These are phyloP conservation scores for Rubia yunnanensis DNA, from an alignment of 257 asterid genomes.

Conservation along the genomic window DNA sequence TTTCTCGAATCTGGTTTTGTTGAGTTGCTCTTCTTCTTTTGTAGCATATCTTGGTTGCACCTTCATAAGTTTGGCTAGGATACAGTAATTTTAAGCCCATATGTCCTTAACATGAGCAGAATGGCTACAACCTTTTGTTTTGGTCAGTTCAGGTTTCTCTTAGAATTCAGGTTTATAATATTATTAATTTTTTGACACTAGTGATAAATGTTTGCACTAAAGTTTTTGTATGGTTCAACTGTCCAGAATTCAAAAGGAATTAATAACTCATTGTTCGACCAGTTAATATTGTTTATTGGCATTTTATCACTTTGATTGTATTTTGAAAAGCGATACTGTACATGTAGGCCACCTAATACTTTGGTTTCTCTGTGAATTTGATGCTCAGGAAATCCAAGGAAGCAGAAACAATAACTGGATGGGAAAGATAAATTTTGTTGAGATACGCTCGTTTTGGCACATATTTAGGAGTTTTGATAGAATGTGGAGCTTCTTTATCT, in stretches of 20 bases:
- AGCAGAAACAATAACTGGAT: slow-evolving; percentile 57
- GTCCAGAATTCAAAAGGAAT: not conserved
- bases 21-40: not conserved
- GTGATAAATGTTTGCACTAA: not conserved
- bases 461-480: slow-evolving; percentile 80
- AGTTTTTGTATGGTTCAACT: not conserved
- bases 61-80: not conserved
- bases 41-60: not conserved
- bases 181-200: not conserved
- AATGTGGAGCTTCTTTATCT: slow-evolving; percentile 93
- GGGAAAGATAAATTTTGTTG: slow-evolving; percentile 87
- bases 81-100: not conserved
- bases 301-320: not conserved
- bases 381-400: slow-evolving; percentile 46
- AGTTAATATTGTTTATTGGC: not conserved
- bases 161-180: not conserved
- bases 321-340: not conserved
- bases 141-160: not conserved
- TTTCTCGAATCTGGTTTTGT: not conserved
- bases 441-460: slow-evolving; percentile 88
- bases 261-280: not conserved
- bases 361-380: slow-evolving; percentile 15
- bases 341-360: not conserved
- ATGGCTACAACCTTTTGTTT: not conserved
- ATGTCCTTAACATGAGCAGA: not conserved